Base-by-base conservation (phyloP, 495 filamentous ascomycete genomes). In the Tuber borchii region DNA sequence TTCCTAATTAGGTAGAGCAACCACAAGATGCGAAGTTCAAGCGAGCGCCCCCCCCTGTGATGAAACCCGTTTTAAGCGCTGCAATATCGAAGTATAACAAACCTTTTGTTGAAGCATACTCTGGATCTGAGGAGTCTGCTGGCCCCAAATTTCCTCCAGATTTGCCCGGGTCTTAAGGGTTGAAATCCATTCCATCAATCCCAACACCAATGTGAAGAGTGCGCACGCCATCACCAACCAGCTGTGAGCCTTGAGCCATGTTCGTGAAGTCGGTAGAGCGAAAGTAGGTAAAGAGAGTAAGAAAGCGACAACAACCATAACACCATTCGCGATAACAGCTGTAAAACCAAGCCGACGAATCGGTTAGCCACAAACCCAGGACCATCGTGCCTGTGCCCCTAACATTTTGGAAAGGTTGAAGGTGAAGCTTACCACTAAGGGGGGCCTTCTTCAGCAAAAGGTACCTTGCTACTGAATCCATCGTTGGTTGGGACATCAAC, bases 311-410 rank as follows among this genome's bases (percentile, higher is more conserved):
- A 90, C 87, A 74, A 89, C 84, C 76, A 93, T 83, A 79, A 89
- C 85, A 26, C 90, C 86, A 80, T 93, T 93, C 72, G 86, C 88
- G 70, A 93, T 88, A 9, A 88, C 90, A 22, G 88, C 91, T 90
- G 75, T 56, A 34, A 65, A 65, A 65, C 5, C 56, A 65, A 65
- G 51, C 51, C 51, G 26, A 26, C 12, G 56, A 65, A 65, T 26
- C 16, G 9, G 56, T 65, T 31, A 65, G 12, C 26, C 56, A 65
- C 8, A 2, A 31, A 65, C 12, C 26, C 2, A 31, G 26, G 56
- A 26, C 56, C 56, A 31, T 17, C 56, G 12, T 31, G 17, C 56
- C 56, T n/a, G 26, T 17, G 26, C 26, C 56, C 26, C 56, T 12
- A 34, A 34, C 17, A 31, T 7, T 19, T 7, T 34, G 16, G 26